These are phyloP conservation scores for Talaromyces sp. DNA, from an alignment of 2,329 filamentous ascomycete species.

Conservation along the genomic window DNA sequence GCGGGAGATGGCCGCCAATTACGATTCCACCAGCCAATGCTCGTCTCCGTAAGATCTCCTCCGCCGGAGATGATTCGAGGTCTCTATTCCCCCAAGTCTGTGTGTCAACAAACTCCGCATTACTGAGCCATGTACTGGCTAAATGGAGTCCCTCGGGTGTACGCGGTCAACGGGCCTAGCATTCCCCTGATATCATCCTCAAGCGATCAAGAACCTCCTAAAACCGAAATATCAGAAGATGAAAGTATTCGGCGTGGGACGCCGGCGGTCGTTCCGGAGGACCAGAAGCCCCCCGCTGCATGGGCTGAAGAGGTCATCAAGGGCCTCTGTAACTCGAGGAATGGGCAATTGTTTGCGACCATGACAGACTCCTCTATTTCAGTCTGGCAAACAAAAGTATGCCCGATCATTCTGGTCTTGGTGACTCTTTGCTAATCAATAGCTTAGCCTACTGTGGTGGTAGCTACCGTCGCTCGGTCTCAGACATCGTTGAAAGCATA, in stretches of 20 bases:
- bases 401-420: conserved; percentile 19
- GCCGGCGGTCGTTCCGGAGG: conserved; percentile 25
- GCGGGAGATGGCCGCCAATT: conserved; percentile 25
- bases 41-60: conserved; percentile 24
- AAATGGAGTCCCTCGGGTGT: conserved; percentile 49
- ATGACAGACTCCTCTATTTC: conserved; percentile 81
- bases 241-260: conserved; percentile 24
- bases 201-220: conserved; percentile 25
- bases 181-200: conserved; percentile 29
- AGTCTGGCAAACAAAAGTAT: conserved; percentile 94
- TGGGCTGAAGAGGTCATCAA: conserved; percentile 64
- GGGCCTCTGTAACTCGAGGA: conserved; percentile 72
- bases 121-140: conserved; percentile 49
- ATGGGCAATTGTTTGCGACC: conserved; percentile 79
- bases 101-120: conserved; percentile 27
- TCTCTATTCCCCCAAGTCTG: conserved; percentile 24
- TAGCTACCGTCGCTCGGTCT: conserved; percentile 82
- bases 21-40: conserved; percentile 23
- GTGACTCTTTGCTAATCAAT: conserved; percentile 25
- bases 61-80: conserved; percentile 38
- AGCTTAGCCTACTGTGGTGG: conserved; percentile 77
- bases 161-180: conserved; percentile 46
- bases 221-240: conserved; percentile 17
- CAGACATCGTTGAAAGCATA: conserved; percentile 75
- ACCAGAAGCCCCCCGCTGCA: conserved; percentile 27